Base-by-base conservation (phyloP, 2,329 filamentous ascomycete species). In the Microdochium trichocladiopsis region DNA sequence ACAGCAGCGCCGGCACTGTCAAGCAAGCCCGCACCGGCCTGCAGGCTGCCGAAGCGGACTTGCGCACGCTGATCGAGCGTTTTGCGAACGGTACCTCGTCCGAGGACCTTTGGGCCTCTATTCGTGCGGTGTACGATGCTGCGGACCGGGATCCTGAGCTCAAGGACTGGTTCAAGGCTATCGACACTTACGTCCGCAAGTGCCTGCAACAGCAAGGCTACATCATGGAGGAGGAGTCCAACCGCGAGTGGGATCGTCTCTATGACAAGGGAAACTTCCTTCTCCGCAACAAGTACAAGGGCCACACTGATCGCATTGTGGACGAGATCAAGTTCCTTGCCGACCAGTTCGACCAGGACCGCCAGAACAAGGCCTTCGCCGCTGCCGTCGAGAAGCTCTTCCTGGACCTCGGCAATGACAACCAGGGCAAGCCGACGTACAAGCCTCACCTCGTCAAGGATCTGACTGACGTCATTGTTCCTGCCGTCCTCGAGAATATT, bases 381-480 rank as follows among this genome's bases (percentile, higher is more conserved):
- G 66, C 82, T 12, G 82, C 92, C 0, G 61, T 96, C 56, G 81
- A 91, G 69, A 95, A 90, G 73, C 76, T 99, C 2, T 96, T 97
- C 77, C 82, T 77, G 31, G 72, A 96, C 54, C 82, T 99, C n/a
- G 94, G 93, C 56, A 88, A 89, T 50, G 91, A 96, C 57, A 78
- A 87, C 62, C 83, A 86, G 54, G 94, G 93, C 63, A 93, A 95
- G 75, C 75, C 88, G 1, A 78, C 78, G 3, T 97, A 97, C 79
- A 99, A 99, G 82, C 88, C 88, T 57, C 90, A 97, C 63, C 78
- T 99, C 22, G 51, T 97, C 63, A 95, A 91, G 75, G 94, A 99
- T 61, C 65, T 99, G 51, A 87, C 83, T 12, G 87, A 94, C 31
- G 84, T 96, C 51, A 93, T 99, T 58, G 65, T 99, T 8, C 94